Evolutionary conservation across 2,329 filamentous ascomycete genomes (phyloP), one percentile per base, ranked within the genome.

Genomic region (Graphiopsis chlorocephala): DNA sequence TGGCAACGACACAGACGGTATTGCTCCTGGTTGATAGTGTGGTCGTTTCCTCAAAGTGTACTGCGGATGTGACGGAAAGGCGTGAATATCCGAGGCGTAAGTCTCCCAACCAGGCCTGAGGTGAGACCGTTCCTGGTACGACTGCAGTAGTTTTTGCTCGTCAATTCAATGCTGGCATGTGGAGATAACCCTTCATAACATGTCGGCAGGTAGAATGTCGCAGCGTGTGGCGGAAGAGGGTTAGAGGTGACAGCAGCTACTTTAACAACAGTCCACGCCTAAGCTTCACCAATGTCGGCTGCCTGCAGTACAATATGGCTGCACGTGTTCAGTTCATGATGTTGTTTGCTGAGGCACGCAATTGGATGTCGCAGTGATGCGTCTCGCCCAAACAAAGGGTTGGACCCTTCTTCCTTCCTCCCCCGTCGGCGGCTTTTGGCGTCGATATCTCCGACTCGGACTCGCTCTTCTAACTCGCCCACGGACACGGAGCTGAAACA

Each of bases 1-100:
- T 76, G 64, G 23, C 56, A 15, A 35, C n/a, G 23, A n/a, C 10
- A 20, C n/a, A 20, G 38, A 12, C 3, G 4, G 38, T 20, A n/a
- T 45, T 12, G 38, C 38, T 45, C 38, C 38, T 45, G 38, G n/a
- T 45, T 38, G 12, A 3, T 42, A 23, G 29, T 5, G 7, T 38
- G 17, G 53, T 47, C 47, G 25, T 26, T 15, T 20, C n/a, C 12
- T 45, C n/a, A 7, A 45, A 20, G 7, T 42, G n/a, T n/a, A 45
- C n/a, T 20, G n/a, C 38, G 4, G 4, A 23, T 20, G 38, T 45
- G 23, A 52, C 12, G 47, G 25, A 23, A 12, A 15, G 47, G 47
- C 23, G 25, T 17, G 11, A 2, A 20, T 11, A 12, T 12, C 38
- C n/a, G 38, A 45, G 7, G 38, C n/a, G 38, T 3, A 45, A 5